Base-by-base conservation (phyloP, 208 protist genomes). In the Leishmania amazonensis region DNA sequence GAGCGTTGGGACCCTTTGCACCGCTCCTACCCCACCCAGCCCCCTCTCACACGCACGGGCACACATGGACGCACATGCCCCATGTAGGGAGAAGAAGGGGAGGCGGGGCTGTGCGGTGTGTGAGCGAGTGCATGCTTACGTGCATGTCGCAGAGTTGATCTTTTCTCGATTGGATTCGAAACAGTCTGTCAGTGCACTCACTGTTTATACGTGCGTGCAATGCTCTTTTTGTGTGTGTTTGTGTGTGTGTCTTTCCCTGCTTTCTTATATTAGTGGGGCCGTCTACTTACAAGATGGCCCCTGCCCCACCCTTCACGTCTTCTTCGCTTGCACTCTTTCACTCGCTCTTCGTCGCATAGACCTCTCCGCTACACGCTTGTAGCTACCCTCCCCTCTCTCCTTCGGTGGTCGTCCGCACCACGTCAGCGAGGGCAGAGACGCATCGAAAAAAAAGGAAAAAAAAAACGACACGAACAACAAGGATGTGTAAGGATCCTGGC, bases 181-280 rank as follows among this genome's bases (percentile, higher is more conserved):
- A 62, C 13, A 57, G 4, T 51, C 38, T 11, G 58, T 49, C 51
- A 62, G 58, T n/a, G n/a, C 53, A 78, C 35, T 35, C 38, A 49
- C 81, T 78, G 17, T 81, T 65, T 45, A 49, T 81, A 81, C 78
- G 35, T 75, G 54, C 38, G 76, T 70, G 54, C 31, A 45, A 19
- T 38, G 9, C 24, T 81, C 45, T 70, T 77, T 47, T 81, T 77
- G 35, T 68, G 19, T 49, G 51, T 75, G 15, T 57, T 5, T 81
- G 54, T 45, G 28, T 73, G 53, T 64, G 51, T 49, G 31, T 21
- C 35, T 13, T 72, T n/a, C 40, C 65, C 40, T 72, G 65, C 2
- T 47, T 6, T n/a, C 38, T 57, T 72, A 72, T 72, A 72, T 72
- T 47, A 72, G 65, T 38, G 38, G 21, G 38, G 21, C 21, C 65